Percentiles rank a stretch among this genome's conserved stretches.
Evolutionary conservation across 2,329 filamentous ascomycete genomes (phyloP).

Genomic region (Alternaria arbusti): DNA sequence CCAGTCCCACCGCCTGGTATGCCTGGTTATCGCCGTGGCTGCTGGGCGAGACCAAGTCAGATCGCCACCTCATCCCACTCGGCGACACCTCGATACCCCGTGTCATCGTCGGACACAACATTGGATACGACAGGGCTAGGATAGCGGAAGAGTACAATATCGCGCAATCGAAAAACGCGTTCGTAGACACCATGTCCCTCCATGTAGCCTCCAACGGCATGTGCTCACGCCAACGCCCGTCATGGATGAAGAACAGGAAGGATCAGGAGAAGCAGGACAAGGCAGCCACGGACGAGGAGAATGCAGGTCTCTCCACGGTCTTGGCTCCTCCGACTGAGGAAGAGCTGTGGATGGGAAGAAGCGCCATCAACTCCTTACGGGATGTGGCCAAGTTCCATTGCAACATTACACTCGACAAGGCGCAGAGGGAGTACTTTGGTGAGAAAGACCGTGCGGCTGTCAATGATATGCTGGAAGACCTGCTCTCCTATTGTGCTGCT

Average conservation of each 20-base stretch:
- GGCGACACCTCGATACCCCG: slow-evolving; percentile 76
- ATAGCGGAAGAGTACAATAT: slow-evolving; percentile 89
- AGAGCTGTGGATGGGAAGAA: slow-evolving; percentile 93
- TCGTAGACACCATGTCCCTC: slow-evolving; percentile 96
- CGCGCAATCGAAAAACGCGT: slow-evolving; percentile 81
- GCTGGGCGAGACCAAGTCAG: slow-evolving; percentile 76
- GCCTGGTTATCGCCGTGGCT: slow-evolving; percentile 97
- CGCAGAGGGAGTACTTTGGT: slow-evolving; percentile 83
- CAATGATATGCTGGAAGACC: slow-evolving; percentile 73
- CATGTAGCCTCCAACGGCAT: slow-evolving; percentile 98
- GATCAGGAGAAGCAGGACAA: slow-evolving; percentile 82
- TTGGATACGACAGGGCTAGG: slow-evolving; percentile 91
- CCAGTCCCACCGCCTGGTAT: slow-evolving; percentile 91
- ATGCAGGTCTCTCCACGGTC: slow-evolving; percentile 46
- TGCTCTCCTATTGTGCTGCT: slow-evolving; percentile 92
- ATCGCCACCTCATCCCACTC: slow-evolving; percentile 83
- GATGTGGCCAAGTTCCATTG: slow-evolving; percentile 98
- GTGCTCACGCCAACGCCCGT: slow-evolving; percentile 95
- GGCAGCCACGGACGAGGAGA: slow-evolving; percentile 73
- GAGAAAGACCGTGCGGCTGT: slow-evolving; percentile 77
- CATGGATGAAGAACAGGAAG: slow-evolving; percentile 97
- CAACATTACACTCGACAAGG: slow-evolving; percentile 88
- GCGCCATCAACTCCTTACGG: slow-evolving; percentile 91
- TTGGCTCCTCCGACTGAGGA: slow-evolving; percentile 63
- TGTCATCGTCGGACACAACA: slow-evolving; percentile 90